These are phyloP conservation scores for Arthroderma uncinatum DNA, from an alignment of 2,329 filamentous ascomycete species.

Conservation along the genomic window DNA sequence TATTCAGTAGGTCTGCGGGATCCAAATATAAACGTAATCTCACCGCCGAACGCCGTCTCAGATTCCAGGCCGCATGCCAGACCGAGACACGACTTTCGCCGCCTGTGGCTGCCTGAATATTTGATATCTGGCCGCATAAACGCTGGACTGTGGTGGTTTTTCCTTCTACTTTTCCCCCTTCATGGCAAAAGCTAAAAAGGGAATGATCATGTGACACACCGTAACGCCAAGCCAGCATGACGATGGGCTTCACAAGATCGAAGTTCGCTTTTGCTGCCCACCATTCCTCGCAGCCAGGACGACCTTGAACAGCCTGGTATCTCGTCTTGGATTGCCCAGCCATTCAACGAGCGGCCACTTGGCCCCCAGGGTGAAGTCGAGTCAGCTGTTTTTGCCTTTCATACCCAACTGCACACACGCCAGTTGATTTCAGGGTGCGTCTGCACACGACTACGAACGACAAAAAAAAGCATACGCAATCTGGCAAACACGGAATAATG, in stretches of 20 bases:
- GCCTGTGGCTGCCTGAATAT: not conserved
- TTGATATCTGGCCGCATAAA: not conserved
- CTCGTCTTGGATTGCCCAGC: constrained; percentile 14
- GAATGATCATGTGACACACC: not conserved
- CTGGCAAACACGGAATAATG: constrained; percentile 23
- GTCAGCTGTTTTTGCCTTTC: not conserved
- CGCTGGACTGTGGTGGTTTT: not conserved
- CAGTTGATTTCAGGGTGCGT: not conserved
- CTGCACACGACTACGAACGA: not conserved
- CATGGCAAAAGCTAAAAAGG: not conserved
- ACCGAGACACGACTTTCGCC: not conserved
- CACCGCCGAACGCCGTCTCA: not conserved
- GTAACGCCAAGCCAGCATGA: not conserved
- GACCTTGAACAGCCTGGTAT: constrained; percentile 8
- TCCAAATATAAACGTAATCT: not conserved
- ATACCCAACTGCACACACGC: not conserved
- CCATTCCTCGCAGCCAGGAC: not conserved
- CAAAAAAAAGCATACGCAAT: not conserved
- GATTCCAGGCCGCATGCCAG: not conserved
- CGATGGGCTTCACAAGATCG: not conserved
- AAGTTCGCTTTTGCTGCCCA: not conserved
- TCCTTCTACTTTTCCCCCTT: not conserved
- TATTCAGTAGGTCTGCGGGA: too few relatives aligned
- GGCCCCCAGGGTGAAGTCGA: constrained; percentile 10
- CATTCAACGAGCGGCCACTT: constrained; percentile 27